Base-by-base conservation (phyloP, 768 basidiomycete genomes). In the Pleurotus platypus region DNA sequence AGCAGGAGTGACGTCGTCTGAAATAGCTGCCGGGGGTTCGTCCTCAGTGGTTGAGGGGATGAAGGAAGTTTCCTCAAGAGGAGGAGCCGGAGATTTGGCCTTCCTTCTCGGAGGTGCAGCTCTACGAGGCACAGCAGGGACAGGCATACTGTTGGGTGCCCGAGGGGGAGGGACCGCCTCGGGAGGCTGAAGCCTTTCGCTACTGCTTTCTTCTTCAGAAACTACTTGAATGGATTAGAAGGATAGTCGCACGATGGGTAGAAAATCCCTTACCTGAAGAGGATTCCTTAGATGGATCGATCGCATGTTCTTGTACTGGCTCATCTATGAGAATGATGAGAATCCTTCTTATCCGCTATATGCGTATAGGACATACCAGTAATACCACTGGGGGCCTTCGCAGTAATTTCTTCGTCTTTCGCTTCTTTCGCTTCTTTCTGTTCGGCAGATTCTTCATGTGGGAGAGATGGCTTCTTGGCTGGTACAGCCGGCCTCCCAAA, bases 101-200 rank as follows among this genome's bases (percentile, higher is more conserved):
- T 89, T 88, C 70, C 78, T 85, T 42, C 90, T 77, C 7, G 92
- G 91, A 48, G 89, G 90, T 2, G 78, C 90, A 22, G 89, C 79
- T 4, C 91, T 81, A 45, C 87, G 83, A 43, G 91, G 90, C 15
- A 76, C 85, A 12, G 82, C 79, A 12, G 90, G 89, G 3, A 90
- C 76, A 18, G 90, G 89, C 85, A 93, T 92, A 0, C 83, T 75
- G 4, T 74, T 59, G 15, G 82, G 81, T 20, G 69, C 72, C 37
- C 76, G 78, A 35, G 70, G 69, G 0, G 72, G 35, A 46, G 54
- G 15, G 22, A 22, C n/a, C 8, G 12, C 40, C 3, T 49, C 42
- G 9, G 54, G 18, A 27, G 58, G 50, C 26, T 53, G 16, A 20
- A 49, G 51, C 11, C 30, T 3, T 3, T 35, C 30, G 2, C 30